Evolutionary conservation across 202 grass and related monocot species (phyloP), one percentile per base, ranked within the genome.

Genomic region (Musa balbisiana): DNA sequence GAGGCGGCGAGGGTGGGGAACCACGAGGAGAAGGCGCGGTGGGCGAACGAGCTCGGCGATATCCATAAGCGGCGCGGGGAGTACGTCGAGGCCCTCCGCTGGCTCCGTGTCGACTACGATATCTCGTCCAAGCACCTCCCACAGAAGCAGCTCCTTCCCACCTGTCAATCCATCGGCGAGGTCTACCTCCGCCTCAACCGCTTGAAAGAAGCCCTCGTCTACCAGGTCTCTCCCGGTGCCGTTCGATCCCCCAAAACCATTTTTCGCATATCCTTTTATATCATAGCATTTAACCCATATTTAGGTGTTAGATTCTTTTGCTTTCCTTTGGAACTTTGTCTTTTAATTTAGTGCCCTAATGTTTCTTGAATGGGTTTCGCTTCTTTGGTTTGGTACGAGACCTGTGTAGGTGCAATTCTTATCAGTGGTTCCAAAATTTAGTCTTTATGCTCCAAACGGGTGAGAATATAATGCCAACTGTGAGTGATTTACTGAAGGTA

Each of bases 11-110:
- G 86, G 70, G 94, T 79, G 73, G 94, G 90, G 26, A 86, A 89
- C 78, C 85, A 81, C 77, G 88, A 87, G 75, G 90, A 98, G 79
- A 87, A 87, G 79, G 90, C 94, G 63, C 82, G 88, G 76, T 98
- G 88, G 94, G 86, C 88, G 62, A 98, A 98, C 82, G 77, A 89
- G 79, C 87, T 98, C 71, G 90, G 94, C 26, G 90, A 98, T 69
- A 89, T 98, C 75, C 50, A 86, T 71, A 98, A 93, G 90, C 84
- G 77, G 67, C 86, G 88, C 29, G 90, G 86, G 13, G 90, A 93
- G 83, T 98, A 98, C 63, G 80, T 91, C 2, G 87, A 93, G 94
- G 90, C 90, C 52, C 84, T 98, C 55, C 65, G 84, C 2, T 98
- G 94, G 94, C 82, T 93, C 54, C 83, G 83, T 53, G 26, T 71